A percentile compares a stretch with the other conserved stretches of the same genome.
phyloP scores from a whole-genome alignment of 768 basidiomycete genomes.

The Rhodosporidiobolus sp. region DNA sequence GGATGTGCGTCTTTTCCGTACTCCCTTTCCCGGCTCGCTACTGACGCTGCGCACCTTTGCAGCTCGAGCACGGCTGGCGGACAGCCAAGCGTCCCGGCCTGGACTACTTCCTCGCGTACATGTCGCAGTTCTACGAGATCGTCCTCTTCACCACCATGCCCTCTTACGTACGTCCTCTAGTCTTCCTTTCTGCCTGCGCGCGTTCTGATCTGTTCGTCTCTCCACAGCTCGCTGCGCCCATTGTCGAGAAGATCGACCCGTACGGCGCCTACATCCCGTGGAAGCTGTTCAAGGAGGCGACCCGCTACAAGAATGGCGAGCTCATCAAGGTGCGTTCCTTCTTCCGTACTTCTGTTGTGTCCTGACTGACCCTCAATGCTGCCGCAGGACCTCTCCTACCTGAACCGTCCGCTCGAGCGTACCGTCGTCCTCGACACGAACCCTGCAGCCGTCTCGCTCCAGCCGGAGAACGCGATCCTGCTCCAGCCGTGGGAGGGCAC shows the following conservation, averaged over 20 bases:
- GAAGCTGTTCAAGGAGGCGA: conserved; percentile 87
- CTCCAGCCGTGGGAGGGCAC: conserved; percentile 84
- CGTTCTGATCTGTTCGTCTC: too few species aligned
- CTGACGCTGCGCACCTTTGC: background rate
- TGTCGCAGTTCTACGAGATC: conserved; percentile 96
- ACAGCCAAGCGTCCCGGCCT: conserved; percentile 97
- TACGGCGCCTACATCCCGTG: conserved; percentile 85
- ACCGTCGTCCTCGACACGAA: conserved; percentile 83
- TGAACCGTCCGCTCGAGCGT: conserved; percentile 89
- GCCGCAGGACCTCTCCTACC: conserved; percentile 79
- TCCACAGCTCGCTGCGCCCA: conserved; percentile 73
- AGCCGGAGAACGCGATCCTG: conserved; percentile 84
- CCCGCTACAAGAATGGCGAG: conserved; percentile 73
- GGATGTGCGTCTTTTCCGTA: conserved; percentile 75
- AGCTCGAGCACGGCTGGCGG: conserved; percentile 93
- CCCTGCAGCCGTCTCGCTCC: conserved; percentile 68
- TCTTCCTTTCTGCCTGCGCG: background rate
- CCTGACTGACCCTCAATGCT: background rate
- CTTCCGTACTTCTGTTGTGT: too few species aligned
- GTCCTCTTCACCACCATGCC: conserved; percentile 92
- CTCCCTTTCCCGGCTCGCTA: too few species aligned
- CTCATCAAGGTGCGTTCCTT: conserved; percentile 68
- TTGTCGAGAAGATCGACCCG: conserved; percentile 89
- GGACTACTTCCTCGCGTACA: conserved; percentile 95
- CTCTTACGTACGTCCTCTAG: conserved; percentile 65